Base-by-base conservation (phyloP, 306 rosid species). In the Trichosanthes truncata region DNA sequence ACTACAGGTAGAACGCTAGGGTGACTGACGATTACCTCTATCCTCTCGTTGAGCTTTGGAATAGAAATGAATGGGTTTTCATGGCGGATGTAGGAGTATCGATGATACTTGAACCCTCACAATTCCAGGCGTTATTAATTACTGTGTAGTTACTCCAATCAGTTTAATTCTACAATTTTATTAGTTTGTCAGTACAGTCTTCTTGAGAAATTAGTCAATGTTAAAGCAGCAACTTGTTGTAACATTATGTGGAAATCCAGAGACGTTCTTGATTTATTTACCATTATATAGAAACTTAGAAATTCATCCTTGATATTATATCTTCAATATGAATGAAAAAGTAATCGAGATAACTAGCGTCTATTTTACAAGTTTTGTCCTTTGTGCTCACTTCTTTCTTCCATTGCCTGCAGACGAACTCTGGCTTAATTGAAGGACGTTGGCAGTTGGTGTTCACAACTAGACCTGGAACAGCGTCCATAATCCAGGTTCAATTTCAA, bases 381-480 rank as follows among this genome's bases (percentile, higher is more conserved):
- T n/a, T n/a, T n/a, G n/a, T 76, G 43, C 12, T 43, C 26, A 33
- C 8, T 25, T 52, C 45, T 83, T 21, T 26, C 59, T 78, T 8
- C 38, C 33, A 21, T 60, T 45, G 59, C 81, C 33, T 84, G 85
- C 94, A 94, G 98, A 92, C 97, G 17, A 87, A 72, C 80, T 94
- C 98, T 31, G 79, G 78, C 79, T 85, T 92, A 20, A 89, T 94
- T 63, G 97, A 94, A 85, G 98, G 97, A 79, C 91, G 92, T 3
- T 94, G 98, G 97, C 96, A 94, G 81, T 83, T 94, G 74, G 87
- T 94, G 81, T 94, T 94, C 85, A 94, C 98, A 29, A 94, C 98
- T 12, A 89, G 97, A 83, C 98, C 98, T 6, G 94, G 93, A 80
- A 87, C 98, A 26, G 97, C 98, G 25, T 94, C 98, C 25, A 93